These are phyloP conservation scores for Sclerotinia trifoliorum DNA, from an alignment of 2,329 filamentous ascomycete genomes.

Conservation along the genomic window DNA sequence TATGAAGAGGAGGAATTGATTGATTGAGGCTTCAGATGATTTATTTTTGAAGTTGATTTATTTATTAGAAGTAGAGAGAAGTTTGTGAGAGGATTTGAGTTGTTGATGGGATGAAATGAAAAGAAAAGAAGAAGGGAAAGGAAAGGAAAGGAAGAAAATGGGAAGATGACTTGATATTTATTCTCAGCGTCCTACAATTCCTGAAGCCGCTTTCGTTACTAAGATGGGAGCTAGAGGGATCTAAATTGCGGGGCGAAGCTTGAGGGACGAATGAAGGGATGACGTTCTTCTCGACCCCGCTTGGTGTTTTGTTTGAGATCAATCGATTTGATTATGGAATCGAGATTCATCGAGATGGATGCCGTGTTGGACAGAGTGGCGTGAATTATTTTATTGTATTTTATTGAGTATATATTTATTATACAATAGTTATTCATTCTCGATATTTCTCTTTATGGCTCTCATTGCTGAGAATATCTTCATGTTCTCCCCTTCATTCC, in stretches of 20 bases:
- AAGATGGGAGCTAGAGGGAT: background rate
- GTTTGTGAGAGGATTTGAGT: background rate
- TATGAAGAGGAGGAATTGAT: background rate
- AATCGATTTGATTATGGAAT: background rate
- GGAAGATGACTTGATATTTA: slow-evolving; percentile 1
- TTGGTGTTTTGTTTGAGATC: background rate
- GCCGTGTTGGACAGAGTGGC: too few relatives aligned
- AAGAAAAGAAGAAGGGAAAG: too few relatives aligned
- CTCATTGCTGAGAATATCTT: too few relatives aligned
- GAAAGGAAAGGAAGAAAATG: background rate
- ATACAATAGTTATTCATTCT: too few relatives aligned
- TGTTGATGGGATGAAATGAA: background rate
- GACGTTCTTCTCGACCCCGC: background rate
- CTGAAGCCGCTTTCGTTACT: background rate
- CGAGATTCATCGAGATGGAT: background rate
- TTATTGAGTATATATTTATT: too few relatives aligned
- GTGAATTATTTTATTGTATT: background rate
- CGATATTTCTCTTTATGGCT: too few relatives aligned
- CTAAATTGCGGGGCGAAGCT: slow-evolving; percentile 2
- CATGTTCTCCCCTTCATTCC: too few relatives aligned
- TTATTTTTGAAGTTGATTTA: background rate
- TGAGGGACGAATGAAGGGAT: background rate
- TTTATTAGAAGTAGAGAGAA: background rate
- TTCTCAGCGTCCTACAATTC: background rate
- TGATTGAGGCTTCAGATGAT: background rate